Percentiles rank a stretch among this genome's conserved stretches.
Evolutionary conservation across 257 asterid species (phyloP).

Genomic region (Jacaranda copaia): DNA sequence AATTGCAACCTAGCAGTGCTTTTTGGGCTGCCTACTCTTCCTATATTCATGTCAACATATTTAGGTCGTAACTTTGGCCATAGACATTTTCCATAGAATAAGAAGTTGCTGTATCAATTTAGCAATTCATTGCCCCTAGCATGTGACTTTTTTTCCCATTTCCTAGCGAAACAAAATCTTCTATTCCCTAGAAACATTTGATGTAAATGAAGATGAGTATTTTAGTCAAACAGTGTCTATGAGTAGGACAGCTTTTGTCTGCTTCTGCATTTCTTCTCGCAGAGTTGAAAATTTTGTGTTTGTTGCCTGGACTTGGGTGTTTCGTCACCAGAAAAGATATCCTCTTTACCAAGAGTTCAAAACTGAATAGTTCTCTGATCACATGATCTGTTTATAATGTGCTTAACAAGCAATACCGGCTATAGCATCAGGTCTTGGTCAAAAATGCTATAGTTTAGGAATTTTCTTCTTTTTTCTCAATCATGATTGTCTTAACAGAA

Average conservation of each 20-base stretch:
- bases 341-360: background rate
- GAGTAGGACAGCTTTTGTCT: slow-evolving; percentile 16
- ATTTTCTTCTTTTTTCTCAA: background rate
- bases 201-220: background rate
- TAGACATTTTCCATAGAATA: background rate
- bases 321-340: background rate
- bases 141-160: slow-evolving; percentile 6
- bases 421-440: slow-evolving; percentile 15
- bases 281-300: background rate
- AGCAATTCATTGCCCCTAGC: slow-evolving; percentile 14
- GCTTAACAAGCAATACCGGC: slow-evolving; percentile 12
- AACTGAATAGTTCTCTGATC: background rate
- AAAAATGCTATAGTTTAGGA: slow-evolving; percentile 1
- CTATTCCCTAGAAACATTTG: background rate
- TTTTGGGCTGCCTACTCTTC: background rate
- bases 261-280: slow-evolving; percentile 8
- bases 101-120: background rate
- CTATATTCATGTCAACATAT: background rate
- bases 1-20: slow-evolving; percentile 1
- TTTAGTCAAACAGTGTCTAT: background rate
- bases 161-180: background rate
- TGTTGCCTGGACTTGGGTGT: background rate
- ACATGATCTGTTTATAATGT: background rate
- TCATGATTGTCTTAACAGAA: background rate
- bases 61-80: background rate